Evolutionary conservation across 2,329 filamentous ascomycete genomes (phyloP).

Genomic region (Clarireedia monteithiana): DNA sequence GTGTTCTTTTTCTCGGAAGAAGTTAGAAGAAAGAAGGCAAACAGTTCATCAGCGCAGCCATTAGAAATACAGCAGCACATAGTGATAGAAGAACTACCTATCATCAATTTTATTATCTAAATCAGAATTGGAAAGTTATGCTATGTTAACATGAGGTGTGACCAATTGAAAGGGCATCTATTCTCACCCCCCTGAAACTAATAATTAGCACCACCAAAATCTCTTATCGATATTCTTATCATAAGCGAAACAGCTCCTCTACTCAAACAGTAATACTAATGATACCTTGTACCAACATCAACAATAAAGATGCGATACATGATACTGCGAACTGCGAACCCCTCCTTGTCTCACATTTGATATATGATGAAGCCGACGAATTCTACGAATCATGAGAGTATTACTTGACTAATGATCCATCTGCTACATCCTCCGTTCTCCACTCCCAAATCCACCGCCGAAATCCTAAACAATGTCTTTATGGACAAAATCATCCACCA

Average conservation of each 20-base stretch:
- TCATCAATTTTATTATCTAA: no score
- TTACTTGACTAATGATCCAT: neutral
- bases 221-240: neutral
- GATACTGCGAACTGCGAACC: no score
- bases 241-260: neutral
- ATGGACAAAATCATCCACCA: slow-evolving; percentile 19
- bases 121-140: no score
- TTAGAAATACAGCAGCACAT: no score
- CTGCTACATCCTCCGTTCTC: neutral
- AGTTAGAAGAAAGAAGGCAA: no score
- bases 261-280: neutral
- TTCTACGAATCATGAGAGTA: neutral
- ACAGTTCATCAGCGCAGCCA: no score
- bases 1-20: no score
- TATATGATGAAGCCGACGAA: no score
- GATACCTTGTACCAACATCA: neutral
- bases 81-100: no score
- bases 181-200: neutral
- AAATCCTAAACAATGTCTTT: slow-evolving; percentile 20
- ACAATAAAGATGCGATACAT: neutral
- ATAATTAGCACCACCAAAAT: neutral
- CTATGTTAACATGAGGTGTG: no score
- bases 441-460: neutral
- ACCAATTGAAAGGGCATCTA: neutral
- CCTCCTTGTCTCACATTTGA: no score